Base-by-base conservation (phyloP, 352 stramenopile species). In the Globisporangium cederbergense region DNA sequence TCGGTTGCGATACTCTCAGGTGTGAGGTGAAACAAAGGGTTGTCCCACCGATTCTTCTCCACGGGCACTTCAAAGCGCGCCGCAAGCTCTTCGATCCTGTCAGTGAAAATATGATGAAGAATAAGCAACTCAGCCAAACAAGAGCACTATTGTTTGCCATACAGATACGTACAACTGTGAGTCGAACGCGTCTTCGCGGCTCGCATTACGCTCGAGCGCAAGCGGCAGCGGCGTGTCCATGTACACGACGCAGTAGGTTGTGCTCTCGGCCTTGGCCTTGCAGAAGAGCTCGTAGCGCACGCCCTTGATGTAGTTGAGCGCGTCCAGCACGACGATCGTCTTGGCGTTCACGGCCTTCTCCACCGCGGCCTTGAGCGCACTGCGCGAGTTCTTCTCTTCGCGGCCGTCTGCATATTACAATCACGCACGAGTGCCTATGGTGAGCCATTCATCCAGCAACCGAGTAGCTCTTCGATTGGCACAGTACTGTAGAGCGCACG, bases 231-330 rank as follows among this genome's bases (percentile, higher is more conserved):
- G 76, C 14, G 84, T 91, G 62, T 94, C 80, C 38, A 94, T 77
- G 49, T 86, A 93, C 30, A 94, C 67, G 60, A 98, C 89, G 53
- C 92, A 97, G 75, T 98, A 96, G 10, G 83, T 89, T 60, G 95
- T 93, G 71, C 79, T 90, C 65, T 93, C 83, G 28, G 92, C 88
- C 50, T 96, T 97, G 4, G 90, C 91, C 53, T 97, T 92, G 78
- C 95, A 98, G 71, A 97, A 97, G 36, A 98, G 78, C 72, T 98
- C 93, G 74, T 98, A 98, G 52, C 93, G 79, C 77, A 91, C 97
- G 56, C 95, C 95, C 68, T 98, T 98, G 71, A 97, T 98, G 68
- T 98, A 97, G 73, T 98, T 98, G 38, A 98, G 70, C 16, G 90
- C 93, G 76, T 98, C 94, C 57, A 98, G 74, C 74, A 98, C 86